Evolutionary conservation across 139 green algal species (phyloP).

Genomic region (Ettlia oleoabundans): DNA sequence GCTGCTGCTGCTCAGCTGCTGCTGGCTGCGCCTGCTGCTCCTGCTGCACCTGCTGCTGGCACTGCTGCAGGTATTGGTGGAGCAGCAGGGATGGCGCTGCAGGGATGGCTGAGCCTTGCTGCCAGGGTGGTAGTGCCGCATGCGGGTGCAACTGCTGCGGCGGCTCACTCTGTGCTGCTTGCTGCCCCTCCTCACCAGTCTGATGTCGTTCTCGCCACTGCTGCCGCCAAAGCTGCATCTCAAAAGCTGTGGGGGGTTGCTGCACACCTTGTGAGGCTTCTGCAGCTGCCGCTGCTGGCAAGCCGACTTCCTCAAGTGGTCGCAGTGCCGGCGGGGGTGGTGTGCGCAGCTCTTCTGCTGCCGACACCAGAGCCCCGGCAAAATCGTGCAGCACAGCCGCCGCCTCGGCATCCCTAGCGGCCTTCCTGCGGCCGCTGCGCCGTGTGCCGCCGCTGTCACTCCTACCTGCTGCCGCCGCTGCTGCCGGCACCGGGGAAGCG

Average conservation of each 20-base stretch:
- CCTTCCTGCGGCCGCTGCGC: constrained; percentile 9
- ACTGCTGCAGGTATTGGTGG: not conserved
- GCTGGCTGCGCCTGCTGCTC: not conserved
- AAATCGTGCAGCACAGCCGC: constrained; percentile 17
- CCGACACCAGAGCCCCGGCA: constrained; percentile 1
- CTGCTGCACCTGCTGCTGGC: constrained; percentile 1
- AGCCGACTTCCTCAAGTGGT: not conserved
- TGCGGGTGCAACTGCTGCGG: too few relatives aligned
- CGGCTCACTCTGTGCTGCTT: not conserved
- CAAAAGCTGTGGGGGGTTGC: not conserved
- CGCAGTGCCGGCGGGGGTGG: not conserved
- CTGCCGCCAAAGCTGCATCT: constrained; percentile 26
- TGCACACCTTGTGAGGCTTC: not conserved
- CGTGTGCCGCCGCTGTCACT: too few relatives aligned
- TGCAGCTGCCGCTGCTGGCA: not conserved
- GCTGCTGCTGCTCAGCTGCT: constrained; percentile 11
- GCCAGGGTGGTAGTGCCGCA: too few relatives aligned
- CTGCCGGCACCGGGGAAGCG: too few relatives aligned
- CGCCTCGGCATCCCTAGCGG: not conserved
- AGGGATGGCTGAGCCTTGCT: not conserved
- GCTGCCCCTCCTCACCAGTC: not conserved
- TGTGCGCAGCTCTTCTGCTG: constrained; percentile 19
- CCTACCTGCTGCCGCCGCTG: not conserved
- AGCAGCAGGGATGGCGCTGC: not conserved
- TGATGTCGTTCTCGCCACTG: constrained; percentile 1